These are phyloP conservation scores for Wilcoxina mikolae DNA, from an alignment of 495 filamentous ascomycete genomes.

Conservation along the genomic window DNA sequence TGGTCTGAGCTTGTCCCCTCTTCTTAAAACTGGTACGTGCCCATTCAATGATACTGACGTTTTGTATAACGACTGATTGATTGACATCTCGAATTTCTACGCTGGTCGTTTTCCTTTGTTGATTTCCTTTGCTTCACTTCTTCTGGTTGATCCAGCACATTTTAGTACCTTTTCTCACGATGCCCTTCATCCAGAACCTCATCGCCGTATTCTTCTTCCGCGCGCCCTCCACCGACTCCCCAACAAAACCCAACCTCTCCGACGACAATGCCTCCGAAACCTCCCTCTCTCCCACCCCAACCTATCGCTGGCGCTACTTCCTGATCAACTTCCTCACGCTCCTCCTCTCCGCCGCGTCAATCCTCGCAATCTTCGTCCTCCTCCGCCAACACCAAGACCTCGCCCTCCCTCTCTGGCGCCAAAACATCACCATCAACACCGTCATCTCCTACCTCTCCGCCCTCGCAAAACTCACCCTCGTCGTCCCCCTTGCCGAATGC, in stretches of 20 bases:
- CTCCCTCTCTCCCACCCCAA: not conserved
- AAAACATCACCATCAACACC: conserved; percentile 12
- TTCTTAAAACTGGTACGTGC: no score
- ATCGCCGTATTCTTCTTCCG: not conserved
- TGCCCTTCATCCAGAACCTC: not conserved
- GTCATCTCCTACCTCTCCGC: conserved; percentile 16
- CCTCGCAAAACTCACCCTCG: conserved; percentile 9
- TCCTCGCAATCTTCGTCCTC: not conserved
- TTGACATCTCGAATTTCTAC: no score
- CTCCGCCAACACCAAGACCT: not conserved
- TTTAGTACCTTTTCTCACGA: not conserved
- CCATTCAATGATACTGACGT: no score
- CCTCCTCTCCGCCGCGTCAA: not conserved
- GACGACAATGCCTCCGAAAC: not conserved
- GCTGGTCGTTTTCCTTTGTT: not conserved
- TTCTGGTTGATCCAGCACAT: conserved; percentile 2
- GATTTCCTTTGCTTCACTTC: not conserved
- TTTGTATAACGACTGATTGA: no score
- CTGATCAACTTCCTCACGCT: not conserved
- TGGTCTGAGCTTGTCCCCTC: no score
- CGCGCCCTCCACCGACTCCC: not conserved
- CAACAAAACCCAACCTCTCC: not conserved
- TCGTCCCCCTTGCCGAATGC: conserved; percentile 13
- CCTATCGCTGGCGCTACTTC: not conserved
- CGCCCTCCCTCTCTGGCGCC: conserved; percentile 2